Conservation (phyloP, 176 grass and related monocot genomes). For the Thalia dealbata region DNA sequence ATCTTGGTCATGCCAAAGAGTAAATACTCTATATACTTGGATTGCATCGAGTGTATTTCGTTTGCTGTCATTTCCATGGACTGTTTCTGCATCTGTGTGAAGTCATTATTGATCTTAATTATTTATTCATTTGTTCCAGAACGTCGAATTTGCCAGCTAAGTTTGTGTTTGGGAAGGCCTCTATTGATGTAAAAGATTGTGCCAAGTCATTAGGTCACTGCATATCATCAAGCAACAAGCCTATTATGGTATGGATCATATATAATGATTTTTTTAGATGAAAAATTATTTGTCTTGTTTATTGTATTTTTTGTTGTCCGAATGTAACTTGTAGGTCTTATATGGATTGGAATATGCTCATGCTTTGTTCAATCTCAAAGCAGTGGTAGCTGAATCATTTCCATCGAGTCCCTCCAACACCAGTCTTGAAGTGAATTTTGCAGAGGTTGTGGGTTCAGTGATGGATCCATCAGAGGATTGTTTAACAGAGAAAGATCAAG, state of each 20-base stretch:
- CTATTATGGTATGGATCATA: conserved; percentile 45
- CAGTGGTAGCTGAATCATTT: conserved; percentile 23
- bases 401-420: conserved; percentile 23
- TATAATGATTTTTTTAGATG: background rate
- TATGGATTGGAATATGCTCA: conserved; percentile 79
- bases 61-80: background rate
- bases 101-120: background rate
- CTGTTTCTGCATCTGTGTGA: conserved; percentile 4
- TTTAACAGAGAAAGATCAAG: conserved; percentile 17
- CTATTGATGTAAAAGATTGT: conserved; percentile 42
- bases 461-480: conserved; percentile 48
- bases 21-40: background rate
- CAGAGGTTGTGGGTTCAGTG: conserved; percentile 44
- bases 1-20: background rate
- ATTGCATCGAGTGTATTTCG: background rate
- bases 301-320: conserved; percentile 1
- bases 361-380: conserved; percentile 53
- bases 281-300: too few relatives aligned
- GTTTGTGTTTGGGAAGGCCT: conserved; percentile 75
- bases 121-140: conserved; percentile 31
- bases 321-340: conserved; percentile 41
- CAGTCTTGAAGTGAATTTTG: conserved; percentile 33
- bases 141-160: conserved; percentile 82
- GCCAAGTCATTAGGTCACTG: conserved; percentile 35
- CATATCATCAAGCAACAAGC: conserved; percentile 32